A percentile compares a stretch with the other conserved stretches of the same genome.
These are phyloP conservation scores for Leccinum solheimii DNA, from an alignment of 1,284 basidiomycete species.

Conservation along the genomic window DNA sequence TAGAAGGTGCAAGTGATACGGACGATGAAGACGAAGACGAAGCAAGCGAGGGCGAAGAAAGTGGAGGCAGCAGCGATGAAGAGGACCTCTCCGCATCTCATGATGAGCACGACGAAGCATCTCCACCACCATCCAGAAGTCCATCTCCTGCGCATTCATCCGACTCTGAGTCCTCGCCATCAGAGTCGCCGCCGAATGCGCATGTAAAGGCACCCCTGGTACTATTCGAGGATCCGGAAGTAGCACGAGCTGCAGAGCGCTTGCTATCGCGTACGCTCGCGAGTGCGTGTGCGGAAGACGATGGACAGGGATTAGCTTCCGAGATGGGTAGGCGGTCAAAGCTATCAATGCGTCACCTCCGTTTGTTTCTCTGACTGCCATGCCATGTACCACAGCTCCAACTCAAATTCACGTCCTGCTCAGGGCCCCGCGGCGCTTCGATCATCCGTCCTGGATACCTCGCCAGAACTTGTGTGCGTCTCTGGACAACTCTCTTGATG, in stretches of 20 bases:
- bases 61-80: constrained; percentile 20
- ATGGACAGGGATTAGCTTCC: constrained; percentile 51
- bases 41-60: constrained; percentile 21
- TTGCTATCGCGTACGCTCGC: constrained; percentile 64
- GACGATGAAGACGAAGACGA: constrained; percentile 24
- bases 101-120: constrained; percentile 11
- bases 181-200: not conserved
- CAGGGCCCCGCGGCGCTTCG: constrained; percentile 68
- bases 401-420: constrained; percentile 70
- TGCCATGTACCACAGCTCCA: constrained; percentile 47
- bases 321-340: constrained; percentile 55
- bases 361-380: not conserved
- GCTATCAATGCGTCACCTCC: not conserved
- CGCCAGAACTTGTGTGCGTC: constrained; percentile 55
- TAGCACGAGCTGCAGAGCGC: constrained; percentile 55
- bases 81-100: constrained; percentile 28
- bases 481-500: constrained; percentile 42
- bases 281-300: constrained; percentile 51
- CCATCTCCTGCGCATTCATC: constrained; percentile 26
- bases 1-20: constrained; percentile 9
- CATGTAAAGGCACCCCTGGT: constrained; percentile 1
- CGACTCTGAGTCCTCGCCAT: constrained; percentile 9
- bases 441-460: constrained; percentile 72
- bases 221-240: constrained; percentile 48
- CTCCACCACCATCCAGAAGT: constrained; percentile 23